Evolutionary conservation across 2,329 filamentous ascomycete species (phyloP).

Genomic region (Nigrospora oryzae): DNA sequence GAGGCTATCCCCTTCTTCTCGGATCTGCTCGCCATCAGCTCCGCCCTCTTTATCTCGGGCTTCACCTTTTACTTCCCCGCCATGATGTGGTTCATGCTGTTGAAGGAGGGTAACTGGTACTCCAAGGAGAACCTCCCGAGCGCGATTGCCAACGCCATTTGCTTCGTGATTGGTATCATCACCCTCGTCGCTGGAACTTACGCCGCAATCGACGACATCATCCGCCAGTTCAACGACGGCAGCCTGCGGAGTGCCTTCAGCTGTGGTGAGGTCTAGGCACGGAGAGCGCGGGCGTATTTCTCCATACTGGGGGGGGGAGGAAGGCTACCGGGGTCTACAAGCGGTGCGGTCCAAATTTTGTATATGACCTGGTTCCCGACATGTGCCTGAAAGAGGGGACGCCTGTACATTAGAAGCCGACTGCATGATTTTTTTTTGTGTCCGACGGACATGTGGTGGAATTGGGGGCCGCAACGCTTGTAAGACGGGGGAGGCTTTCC

Average conservation of each 20-base stretch:
- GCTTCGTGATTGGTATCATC: conserved; percentile 20
- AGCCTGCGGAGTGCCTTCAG: background rate
- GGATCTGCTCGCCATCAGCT: conserved; percentile 50
- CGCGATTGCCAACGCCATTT: conserved; percentile 12
- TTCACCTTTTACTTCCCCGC: conserved; percentile 28
- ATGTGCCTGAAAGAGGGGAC: too few relatives aligned
- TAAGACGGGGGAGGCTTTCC: too few relatives aligned
- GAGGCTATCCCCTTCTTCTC: conserved; percentile 68
- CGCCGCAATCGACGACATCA: conserved; percentile 20
- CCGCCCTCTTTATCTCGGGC: conserved; percentile 41
- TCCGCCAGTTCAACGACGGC: conserved; percentile 1
- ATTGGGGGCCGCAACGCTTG: too few relatives aligned
- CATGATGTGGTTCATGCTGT: conserved; percentile 24
- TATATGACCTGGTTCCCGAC: too few relatives aligned
- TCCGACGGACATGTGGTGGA: too few relatives aligned
- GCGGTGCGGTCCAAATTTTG: too few relatives aligned
- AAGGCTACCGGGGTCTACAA: too few relatives aligned
- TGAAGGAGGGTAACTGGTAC: conserved; percentile 18
- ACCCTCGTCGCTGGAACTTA: conserved; percentile 23
- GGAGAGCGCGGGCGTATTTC: too few relatives aligned
- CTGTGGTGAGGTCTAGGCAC: background rate
- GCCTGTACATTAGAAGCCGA: too few relatives aligned
- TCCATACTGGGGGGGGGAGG: too few relatives aligned
- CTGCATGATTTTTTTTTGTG: too few relatives aligned
- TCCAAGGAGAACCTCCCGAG: conserved; percentile 16